Base-by-base conservation (phyloP, 2,329 filamentous ascomycete species). In the Sarocladium kiliense region DNA sequence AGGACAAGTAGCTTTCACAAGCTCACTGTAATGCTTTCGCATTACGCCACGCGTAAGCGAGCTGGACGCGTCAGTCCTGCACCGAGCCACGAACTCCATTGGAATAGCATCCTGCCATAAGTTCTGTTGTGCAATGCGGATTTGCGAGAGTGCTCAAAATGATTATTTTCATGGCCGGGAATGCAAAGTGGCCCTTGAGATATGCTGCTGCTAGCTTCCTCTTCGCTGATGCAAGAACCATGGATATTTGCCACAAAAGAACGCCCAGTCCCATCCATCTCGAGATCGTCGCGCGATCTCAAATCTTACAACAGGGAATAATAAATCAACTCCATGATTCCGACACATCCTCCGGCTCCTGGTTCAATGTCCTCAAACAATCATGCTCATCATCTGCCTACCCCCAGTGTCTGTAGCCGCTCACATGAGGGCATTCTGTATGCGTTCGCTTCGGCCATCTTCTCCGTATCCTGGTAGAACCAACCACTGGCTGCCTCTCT, bases 401-500 rank as follows among this genome's bases (percentile, higher is more conserved):
- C 36, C 9, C 50, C 50, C 10, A 53, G 34, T 2, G 32, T 30
- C 34, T 53, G 50, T 58, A 86, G 67, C 59, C 79, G 72, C 58
- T 76, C 69, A 64, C 83, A 86, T 55, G 75, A 75, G 16, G 74
- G 74, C 74, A 77, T 78, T 58, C 75, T 72, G 58, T 74, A 79
- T 18, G 71, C 69, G 32, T 77, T 71, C 27, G 92, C 92, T 57
- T 83, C 71, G 58, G 86, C 81, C 83, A 96, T 83, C 76, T 91
- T 91, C 59, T 86, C 86, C 54, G 84, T 78, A 64, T 97, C 91
- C 55, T 85, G 83, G 69, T 84, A 91, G 66, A 96, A 91, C 88
- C 91, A 96, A 3, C 92, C 92, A 63, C 88, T 84, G 0, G 92
- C 91, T 49, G 89, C 86, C 60, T 96, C 85, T 59, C 85, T 77